Evolutionary conservation across 108 stramenopile species (phyloP), one percentile per base, ranked within the genome.

Genomic region (Fragilaria crotonensis): DNA sequence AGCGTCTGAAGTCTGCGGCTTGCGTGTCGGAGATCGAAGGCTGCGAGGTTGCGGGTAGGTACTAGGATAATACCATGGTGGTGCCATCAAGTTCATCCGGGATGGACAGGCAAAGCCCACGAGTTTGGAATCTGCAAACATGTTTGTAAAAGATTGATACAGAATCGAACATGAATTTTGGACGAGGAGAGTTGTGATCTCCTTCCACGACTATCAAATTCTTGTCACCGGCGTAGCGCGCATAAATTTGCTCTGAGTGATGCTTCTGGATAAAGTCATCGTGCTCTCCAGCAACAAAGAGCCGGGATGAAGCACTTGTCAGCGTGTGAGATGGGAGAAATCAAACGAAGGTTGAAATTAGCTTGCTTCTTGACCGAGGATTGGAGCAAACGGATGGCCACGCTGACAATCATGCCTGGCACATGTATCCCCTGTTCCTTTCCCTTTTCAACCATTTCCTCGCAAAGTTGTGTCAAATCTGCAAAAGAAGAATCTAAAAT

Each of bases 371-470:
- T 82, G 33, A 97, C 97, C 25, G 73, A 79, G 3, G 76, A 71
- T 28, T 80, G 79, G 22, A 98, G 89, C 82, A 94, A 78, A 46
- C 91, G 69, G 49, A 95, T 73, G 30, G 90, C 91, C 2, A 93
- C 73, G 32, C 70, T 71, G 9, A 82, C 79, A 19, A 93, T 75
- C 62, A 93, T 75, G 23, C 67, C 77, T 11, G 90, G 91, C 26
- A 90, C 88, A 50, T 71, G 71, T 33, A 92, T 88, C 14, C 91
- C 90, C 59, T 90, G 90, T 32, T 96, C 89, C 29, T 92, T 59
- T 21, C 88, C 95, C 66, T 94, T 89, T 70, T 96, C 95, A 11
- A 98, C 95, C 89, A 98, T 93, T 78, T 96, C 95, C 67, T 96
- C 95, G 48, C 90, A 91, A 18, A 99, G 70, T 54, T 83, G 84